These are phyloP conservation scores for Solanum etuberosum DNA, from an alignment of 257 asterid genomes.

Conservation along the genomic window DNA sequence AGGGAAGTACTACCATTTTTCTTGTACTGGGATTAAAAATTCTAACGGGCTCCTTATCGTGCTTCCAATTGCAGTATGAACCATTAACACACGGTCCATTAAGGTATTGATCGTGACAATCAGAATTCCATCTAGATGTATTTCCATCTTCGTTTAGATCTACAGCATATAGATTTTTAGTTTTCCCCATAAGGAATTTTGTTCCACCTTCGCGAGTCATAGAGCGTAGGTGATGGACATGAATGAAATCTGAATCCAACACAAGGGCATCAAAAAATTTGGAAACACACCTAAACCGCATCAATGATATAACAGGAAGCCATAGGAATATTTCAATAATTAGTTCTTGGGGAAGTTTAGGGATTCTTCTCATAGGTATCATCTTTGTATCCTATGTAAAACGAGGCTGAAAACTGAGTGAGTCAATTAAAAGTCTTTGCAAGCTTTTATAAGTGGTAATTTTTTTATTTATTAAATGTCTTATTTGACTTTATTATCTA, in stretches of 20 bases:
- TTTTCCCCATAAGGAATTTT: not conserved
- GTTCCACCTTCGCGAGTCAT: not conserved
- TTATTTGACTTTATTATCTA: not conserved
- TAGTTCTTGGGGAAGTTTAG: not conserved
- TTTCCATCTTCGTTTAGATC: not conserved
- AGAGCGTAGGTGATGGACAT: not conserved
- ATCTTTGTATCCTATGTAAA: not conserved
- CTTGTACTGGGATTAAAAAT: not conserved
- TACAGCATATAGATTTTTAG: accelerated
- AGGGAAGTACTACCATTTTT: not conserved
- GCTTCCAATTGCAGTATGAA: not conserved
- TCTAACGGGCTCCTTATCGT: not conserved
- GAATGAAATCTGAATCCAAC: not conserved
- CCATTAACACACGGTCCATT: not conserved
- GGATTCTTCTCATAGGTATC: not conserved
- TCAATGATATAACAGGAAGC: not conserved
- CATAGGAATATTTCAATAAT: not conserved
- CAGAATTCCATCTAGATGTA: not conserved
- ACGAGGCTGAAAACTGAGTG: not conserved
- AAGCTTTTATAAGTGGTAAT: not conserved
- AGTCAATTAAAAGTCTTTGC: not conserved
- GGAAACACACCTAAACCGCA: not conserved
- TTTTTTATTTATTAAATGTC: not conserved
- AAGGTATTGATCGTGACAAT: not conserved
- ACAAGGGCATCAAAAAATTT: not conserved